Conservation (phyloP, 2,329 filamentous ascomycete genomes). For the Claviceps pazoutovae region DNA sequence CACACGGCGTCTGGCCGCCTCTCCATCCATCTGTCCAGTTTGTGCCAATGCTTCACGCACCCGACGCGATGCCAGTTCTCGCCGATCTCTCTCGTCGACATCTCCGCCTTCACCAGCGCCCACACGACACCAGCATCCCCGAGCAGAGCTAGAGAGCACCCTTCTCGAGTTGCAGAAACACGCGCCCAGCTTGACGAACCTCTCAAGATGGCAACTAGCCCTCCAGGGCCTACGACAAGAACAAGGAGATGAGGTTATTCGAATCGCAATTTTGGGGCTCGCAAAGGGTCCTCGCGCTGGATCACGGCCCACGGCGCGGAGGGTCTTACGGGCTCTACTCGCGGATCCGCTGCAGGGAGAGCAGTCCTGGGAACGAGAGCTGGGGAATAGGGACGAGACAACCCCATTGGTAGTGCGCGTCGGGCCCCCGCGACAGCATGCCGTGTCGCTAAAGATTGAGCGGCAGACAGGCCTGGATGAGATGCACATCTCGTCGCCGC, state of each 20-base stretch:
- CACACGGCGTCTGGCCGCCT: slow-evolving; percentile 6
- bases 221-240: slow-evolving; percentile 47
- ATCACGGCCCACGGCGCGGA: slow-evolving; percentile 38
- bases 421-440: slow-evolving; percentile 16
- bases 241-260: slow-evolving; percentile 41
- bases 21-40: slow-evolving; percentile 18
- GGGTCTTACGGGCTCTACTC: slow-evolving; percentile 54
- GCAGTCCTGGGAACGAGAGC: slow-evolving; percentile 51
- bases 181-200: slow-evolving; percentile 48
- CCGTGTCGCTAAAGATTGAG: slow-evolving; percentile 16
- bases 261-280: slow-evolving; percentile 43
- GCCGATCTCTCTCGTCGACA: slow-evolving; percentile 16
- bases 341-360: slow-evolving; percentile 53
- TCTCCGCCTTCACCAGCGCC: slow-evolving; percentile 3
- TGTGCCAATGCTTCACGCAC: slow-evolving; percentile 15
- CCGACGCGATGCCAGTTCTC: slow-evolving; percentile 10
- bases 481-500: slow-evolving; percentile 48
- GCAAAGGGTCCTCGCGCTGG: slow-evolving; percentile 23
- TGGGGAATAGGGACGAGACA: slow-evolving; percentile 36
- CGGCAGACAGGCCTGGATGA: slow-evolving; percentile 34
- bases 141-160: slow-evolving; percentile 42
- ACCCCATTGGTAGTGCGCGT: slow-evolving; percentile 52
- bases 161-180: slow-evolving; percentile 47
- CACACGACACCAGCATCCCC: slow-evolving; percentile 15
- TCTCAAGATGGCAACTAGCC: slow-evolving; percentile 59